Evolutionary conservation across 768 basidiomycete genomes (phyloP).

Genomic region (Xanthoconium purpureum): DNA sequence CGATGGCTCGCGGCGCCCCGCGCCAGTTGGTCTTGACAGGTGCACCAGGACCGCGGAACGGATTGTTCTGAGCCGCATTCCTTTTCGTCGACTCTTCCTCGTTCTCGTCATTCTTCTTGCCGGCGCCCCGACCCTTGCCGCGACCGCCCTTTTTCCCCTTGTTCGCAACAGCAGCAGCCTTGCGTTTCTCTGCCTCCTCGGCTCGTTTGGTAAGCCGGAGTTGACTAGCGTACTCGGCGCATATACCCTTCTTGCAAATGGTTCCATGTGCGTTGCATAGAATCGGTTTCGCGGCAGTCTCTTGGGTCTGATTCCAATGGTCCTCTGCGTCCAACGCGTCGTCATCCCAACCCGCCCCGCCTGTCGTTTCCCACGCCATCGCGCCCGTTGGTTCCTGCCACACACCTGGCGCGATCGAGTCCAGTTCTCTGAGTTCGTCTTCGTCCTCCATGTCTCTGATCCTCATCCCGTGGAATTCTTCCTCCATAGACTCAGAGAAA

Average conservation of each 20-base stretch:
- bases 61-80: slow-evolving; percentile 10
- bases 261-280: slow-evolving; percentile 33
- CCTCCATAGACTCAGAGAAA: slow-evolving; percentile 29
- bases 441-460: slow-evolving; percentile 16
- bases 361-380: slow-evolving; percentile 2
- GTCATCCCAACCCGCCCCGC: slow-evolving; percentile 11
- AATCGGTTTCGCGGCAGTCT: slow-evolving; percentile 2
- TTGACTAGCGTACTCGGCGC: slow-evolving; percentile 31
- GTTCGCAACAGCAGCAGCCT: slow-evolving; percentile 5
- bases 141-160: slow-evolving; percentile 22
- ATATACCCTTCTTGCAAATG: slow-evolving; percentile 39
- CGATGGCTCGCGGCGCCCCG: slow-evolving; percentile 26
- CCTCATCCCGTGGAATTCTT: slow-evolving; percentile 27
- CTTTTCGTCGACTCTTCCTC: neutral
- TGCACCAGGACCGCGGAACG: slow-evolving; percentile 30
- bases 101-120: slow-evolving; percentile 8
- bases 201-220: slow-evolving; percentile 17
- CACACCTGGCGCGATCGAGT: slow-evolving; percentile 23
- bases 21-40: slow-evolving; percentile 33
- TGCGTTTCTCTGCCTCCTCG: slow-evolving; percentile 19
- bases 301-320: slow-evolving; percentile 17
- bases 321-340: slow-evolving; percentile 21
- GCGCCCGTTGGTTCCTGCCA: slow-evolving; percentile 12
- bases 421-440: slow-evolving; percentile 17
- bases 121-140: slow-evolving; percentile 6